Evolutionary conservation across 2,329 filamentous ascomycete species (phyloP).

Genomic region (Colletotrichum godetiae): DNA sequence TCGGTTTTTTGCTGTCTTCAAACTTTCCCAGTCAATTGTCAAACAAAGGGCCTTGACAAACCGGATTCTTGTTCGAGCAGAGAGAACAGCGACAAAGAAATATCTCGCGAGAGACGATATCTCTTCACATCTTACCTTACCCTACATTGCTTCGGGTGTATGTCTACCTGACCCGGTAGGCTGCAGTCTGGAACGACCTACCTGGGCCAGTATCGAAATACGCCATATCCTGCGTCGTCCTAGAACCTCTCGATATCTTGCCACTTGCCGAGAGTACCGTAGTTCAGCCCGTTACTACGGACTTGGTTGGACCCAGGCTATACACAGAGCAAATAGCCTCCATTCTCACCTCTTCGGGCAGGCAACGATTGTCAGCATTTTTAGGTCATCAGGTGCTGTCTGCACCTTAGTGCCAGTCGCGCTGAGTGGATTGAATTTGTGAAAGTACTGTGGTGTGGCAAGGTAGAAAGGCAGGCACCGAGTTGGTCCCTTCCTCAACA

Average conservation of each 20-base stretch:
- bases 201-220: background rate
- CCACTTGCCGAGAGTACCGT: background rate
- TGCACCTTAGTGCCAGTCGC: background rate
- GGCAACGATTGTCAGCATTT: background rate
- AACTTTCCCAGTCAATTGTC: background rate
- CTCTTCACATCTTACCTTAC: background rate
- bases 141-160: background rate
- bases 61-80: background rate
- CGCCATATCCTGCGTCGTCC: background rate
- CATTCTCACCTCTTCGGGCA: background rate
- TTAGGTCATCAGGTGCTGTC: background rate
- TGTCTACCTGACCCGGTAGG: background rate
- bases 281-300: background rate
- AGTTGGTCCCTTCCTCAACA: conserved; percentile 3
- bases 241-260: background rate
- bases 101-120: background rate
- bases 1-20: background rate
- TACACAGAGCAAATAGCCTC: background rate
- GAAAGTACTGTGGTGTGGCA: background rate
- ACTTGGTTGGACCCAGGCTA: background rate
- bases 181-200: background rate
- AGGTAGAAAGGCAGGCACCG: conserved; percentile 9
- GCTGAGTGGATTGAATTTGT: background rate
- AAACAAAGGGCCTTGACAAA: background rate
- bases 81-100: background rate